phyloP scores from a whole-genome alignment of 805 yeast genomes.

The Candida incommunis region DNA sequence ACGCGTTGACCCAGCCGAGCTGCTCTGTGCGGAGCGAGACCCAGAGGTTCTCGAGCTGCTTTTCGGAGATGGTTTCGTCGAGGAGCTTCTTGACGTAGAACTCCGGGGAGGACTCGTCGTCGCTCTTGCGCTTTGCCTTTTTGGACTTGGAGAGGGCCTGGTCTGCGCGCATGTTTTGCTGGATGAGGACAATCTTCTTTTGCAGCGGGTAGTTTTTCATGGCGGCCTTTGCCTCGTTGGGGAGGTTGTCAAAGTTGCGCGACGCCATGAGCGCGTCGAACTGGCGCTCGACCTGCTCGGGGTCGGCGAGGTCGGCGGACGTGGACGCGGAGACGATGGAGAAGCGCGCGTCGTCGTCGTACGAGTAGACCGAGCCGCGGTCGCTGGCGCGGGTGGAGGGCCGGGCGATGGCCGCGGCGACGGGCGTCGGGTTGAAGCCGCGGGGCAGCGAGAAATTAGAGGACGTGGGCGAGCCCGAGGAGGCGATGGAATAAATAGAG shows the following conservation, averaged over 20 bases:
- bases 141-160: conserved; percentile 10
- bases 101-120: conserved; percentile 41
- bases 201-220: conserved; percentile 61
- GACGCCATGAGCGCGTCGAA: conserved; percentile 55
- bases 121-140: background rate
- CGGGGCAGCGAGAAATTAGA: background rate
- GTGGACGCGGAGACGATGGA: background rate
- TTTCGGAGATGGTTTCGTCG: conserved; percentile 50
- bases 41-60: conserved; percentile 71
- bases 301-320: conserved; percentile 19
- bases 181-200: conserved; percentile 83
- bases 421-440: background rate
- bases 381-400: background rate
- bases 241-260: conserved; percentile 59
- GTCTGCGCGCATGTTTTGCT: conserved; percentile 76
- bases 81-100: conserved; percentile 63
- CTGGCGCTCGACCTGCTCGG: conserved; percentile 49
- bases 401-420: background rate
- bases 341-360: background rate
- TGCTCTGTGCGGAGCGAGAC: conserved; percentile 89
- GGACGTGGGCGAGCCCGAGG: background rate
- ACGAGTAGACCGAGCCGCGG: background rate
- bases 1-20: conserved; percentile 63
- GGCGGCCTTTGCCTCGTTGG: conserved; percentile 61
- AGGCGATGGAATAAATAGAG: conserved; percentile 1